Evolutionary conservation across 2,329 filamentous ascomycete genomes (phyloP).

Genomic region (Fusarium sp.): DNA sequence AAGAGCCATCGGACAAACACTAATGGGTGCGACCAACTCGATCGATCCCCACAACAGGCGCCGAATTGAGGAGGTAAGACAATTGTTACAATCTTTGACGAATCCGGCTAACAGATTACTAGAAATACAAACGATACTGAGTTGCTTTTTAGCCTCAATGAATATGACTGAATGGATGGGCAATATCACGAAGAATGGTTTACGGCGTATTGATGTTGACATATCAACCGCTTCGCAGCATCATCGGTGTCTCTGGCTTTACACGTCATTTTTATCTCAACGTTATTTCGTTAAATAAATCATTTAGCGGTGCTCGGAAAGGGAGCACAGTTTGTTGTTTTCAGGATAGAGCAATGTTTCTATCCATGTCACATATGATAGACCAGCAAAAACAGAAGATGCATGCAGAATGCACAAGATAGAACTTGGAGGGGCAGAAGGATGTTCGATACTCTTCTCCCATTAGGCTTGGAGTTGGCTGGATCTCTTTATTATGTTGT

Average conservation of each 20-base stretch:
- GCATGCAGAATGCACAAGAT: conserved; percentile 37
- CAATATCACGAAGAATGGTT: conserved; percentile 22
- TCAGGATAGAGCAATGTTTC: conserved; percentile 30
- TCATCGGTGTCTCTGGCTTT: conserved; percentile 8
- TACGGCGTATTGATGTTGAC: conserved; percentile 28
- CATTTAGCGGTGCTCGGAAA: conserved; percentile 34
- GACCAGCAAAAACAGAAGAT: conserved; percentile 39
- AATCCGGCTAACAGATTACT: conserved; percentile 27
- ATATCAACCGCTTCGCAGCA: conserved; percentile 18
- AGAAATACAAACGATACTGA: conserved; percentile 65
- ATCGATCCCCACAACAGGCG: conserved; percentile 85
- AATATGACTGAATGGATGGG: conserved; percentile 1
- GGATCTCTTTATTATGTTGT: conserved; percentile 10
- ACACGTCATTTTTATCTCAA: conserved; percentile 14
- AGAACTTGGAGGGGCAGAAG: conserved; percentile 33
- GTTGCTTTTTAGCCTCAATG: neutral
- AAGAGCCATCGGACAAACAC: conserved; percentile 87
- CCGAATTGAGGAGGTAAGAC: conserved; percentile 89
- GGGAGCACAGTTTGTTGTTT: conserved; percentile 32
- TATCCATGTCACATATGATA: conserved; percentile 35
- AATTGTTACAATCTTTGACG: neutral
- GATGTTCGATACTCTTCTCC: conserved; percentile 5
- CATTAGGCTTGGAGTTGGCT: conserved; percentile 36
- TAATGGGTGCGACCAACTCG: conserved; percentile 92
- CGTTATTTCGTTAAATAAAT: conserved; percentile 6